Conservation (phyloP, 768 basidiomycete genomes). For the Pleurotus sapidus region DNA sequence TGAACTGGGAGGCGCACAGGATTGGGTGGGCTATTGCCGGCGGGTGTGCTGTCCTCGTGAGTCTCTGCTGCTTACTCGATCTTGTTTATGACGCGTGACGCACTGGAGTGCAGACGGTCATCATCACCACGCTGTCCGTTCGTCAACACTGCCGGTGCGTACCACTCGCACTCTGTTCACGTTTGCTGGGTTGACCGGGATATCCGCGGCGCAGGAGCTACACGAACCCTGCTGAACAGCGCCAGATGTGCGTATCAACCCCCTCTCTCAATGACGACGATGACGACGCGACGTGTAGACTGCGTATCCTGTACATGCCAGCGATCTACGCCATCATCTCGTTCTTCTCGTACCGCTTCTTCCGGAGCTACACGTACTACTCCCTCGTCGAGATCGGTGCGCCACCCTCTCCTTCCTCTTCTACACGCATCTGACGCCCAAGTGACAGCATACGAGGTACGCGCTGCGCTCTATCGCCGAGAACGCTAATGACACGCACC, state of each 20-base stretch:
- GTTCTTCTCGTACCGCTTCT: constrained; percentile 23
- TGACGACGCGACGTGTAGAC: constrained; percentile 28
- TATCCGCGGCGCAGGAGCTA: constrained; percentile 70
- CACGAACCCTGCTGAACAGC: constrained; percentile 67
- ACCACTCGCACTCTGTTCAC: neutral
- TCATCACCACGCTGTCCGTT: constrained; percentile 57
- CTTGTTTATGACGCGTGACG: no score
- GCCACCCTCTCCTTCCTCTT: constrained; percentile 8
- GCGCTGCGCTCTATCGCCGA: constrained; percentile 8
- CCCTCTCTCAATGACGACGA: no score
- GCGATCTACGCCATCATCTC: constrained; percentile 70
- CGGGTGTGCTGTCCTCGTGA: constrained; percentile 44
- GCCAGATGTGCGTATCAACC: constrained; percentile 58
- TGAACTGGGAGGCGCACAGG: constrained; percentile 52
- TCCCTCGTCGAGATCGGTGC: constrained; percentile 42
- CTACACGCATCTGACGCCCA: neutral
- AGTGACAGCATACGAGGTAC: constrained; percentile 63
- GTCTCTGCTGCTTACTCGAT: constrained; percentile 17
- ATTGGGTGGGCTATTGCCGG: constrained; percentile 67
- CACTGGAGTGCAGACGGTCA: constrained; percentile 54
- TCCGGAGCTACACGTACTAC: constrained; percentile 64
- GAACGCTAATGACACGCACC: neutral
- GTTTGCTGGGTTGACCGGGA: neutral
- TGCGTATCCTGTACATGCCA: constrained; percentile 86
- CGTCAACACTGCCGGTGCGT: constrained; percentile 63